These are phyloP conservation scores for Harringtonia lauricola DNA, from an alignment of 2,329 filamentous ascomycete species.

Conservation along the genomic window DNA sequence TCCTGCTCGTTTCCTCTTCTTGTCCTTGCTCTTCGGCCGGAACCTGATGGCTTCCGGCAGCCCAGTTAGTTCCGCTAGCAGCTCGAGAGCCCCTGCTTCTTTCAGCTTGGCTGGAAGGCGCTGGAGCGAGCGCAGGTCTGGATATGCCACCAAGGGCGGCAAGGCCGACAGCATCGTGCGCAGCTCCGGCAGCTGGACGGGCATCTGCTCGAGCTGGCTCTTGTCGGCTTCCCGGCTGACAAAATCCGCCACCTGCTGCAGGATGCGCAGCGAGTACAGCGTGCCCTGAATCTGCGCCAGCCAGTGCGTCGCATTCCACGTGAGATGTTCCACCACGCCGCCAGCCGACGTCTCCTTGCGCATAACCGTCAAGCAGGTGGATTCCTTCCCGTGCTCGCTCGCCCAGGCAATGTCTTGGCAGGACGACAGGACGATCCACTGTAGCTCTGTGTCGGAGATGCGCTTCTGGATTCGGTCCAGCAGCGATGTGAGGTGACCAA, in stretches of 20 bases:
- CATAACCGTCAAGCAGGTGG: constrained; percentile 20
- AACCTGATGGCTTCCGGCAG: constrained; percentile 7
- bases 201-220: neutral
- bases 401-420: constrained; percentile 25
- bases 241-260: constrained; percentile 35
- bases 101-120: constrained; percentile 7
- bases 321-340: constrained; percentile 20
- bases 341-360: constrained; percentile 14
- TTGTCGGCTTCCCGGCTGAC: constrained; percentile 7
- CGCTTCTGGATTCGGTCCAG: constrained; percentile 14
- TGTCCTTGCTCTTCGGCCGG: neutral
- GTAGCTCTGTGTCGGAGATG: constrained; percentile 10
- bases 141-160: constrained; percentile 7
- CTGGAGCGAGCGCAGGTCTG: constrained; percentile 5
- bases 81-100: constrained; percentile 1
- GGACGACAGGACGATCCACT: constrained; percentile 25
- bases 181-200: neutral
- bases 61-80: constrained; percentile 4
- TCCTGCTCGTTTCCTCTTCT: constrained; percentile 6
- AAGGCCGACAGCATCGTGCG: neutral
- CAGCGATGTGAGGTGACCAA: constrained; percentile 13
- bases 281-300: constrained; percentile 48
- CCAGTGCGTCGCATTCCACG: constrained; percentile 52
- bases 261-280: constrained; percentile 49
- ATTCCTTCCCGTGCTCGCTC: constrained; percentile 17